Percentiles rank a stretch among this genome's conserved stretches.
Conservation (phyloP, 2,329 filamentous ascomycete genomes). For the Chaetomiaceae sp. region DNA sequence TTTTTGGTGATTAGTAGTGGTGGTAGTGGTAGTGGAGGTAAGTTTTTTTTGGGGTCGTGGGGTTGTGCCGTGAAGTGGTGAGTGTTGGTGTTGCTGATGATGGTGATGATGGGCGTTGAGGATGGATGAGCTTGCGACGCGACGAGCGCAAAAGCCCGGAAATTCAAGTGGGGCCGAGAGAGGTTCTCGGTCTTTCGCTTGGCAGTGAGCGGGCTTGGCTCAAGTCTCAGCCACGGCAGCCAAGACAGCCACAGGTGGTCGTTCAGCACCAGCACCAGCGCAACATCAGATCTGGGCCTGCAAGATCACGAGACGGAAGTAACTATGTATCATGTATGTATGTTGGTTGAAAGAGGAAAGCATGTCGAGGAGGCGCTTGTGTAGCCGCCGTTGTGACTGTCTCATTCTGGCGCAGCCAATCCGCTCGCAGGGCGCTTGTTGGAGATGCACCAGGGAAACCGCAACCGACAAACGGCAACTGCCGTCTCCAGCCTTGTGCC, state of each 20-base stretch:
- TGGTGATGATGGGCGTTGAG: not conserved
- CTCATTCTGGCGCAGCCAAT: constrained; percentile 10
- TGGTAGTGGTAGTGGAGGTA: too few species aligned
- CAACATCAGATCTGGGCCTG: too few species aligned
- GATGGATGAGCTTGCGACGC: not conserved
- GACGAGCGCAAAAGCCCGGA: not conserved
- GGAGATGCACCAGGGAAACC: not conserved
- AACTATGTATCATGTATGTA: too few species aligned
- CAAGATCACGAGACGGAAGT: too few species aligned
- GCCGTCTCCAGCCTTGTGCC: constrained; percentile 10
- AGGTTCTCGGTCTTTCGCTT: not conserved
- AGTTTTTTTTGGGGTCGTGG: too few species aligned
- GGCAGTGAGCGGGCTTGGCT: not conserved
- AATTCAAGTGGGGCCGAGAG: constrained; percentile 1
- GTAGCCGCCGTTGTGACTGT: not conserved
- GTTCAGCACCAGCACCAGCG: too few species aligned
- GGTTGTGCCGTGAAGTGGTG: not conserved
- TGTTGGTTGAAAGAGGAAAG: too few species aligned
- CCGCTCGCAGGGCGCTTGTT: constrained; percentile 3
- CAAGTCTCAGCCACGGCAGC: not conserved
- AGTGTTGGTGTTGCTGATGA: not conserved
- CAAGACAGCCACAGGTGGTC: not conserved
- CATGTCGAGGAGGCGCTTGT: too few species aligned
- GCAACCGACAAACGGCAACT: constrained; percentile 2
- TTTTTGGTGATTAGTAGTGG: not conserved